These are phyloP conservation scores for Mucor circinelloides DNA, from an alignment of 371 early-diverging fungal species.

Conservation along the genomic window DNA sequence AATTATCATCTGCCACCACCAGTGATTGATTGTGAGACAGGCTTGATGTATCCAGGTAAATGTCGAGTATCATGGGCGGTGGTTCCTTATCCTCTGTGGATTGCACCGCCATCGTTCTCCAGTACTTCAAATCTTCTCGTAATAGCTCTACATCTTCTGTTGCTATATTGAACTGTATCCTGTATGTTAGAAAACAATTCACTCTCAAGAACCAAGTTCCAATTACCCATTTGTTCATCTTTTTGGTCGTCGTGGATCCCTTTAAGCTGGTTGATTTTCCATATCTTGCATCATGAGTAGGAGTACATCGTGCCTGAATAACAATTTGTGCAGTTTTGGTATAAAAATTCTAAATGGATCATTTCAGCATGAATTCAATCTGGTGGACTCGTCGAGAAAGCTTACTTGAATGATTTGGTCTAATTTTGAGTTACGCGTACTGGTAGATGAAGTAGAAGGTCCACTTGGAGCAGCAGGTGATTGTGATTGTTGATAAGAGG, in stretches of 20 bases:
- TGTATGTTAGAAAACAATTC: too few relatives aligned
- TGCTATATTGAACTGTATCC: constrained; percentile 80
- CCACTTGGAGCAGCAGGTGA: constrained; percentile 7
- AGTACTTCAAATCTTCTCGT: constrained; percentile 72
- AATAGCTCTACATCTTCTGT: constrained; percentile 74
- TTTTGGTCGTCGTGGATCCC: constrained; percentile 19
- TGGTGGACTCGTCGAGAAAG: neutral
- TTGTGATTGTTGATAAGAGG: constrained; percentile 5
- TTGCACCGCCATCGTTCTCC: constrained; percentile 58
- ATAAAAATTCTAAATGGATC: constrained; percentile 54
- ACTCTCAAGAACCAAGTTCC: too few relatives aligned
- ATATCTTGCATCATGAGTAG: constrained; percentile 65
- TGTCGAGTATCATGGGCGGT: constrained; percentile 76
- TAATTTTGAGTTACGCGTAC: constrained; percentile 36
- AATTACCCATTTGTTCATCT: constrained; percentile 31
- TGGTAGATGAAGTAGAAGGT: constrained; percentile 18
- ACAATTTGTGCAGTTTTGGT: constrained; percentile 66
- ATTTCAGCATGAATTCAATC: neutral
- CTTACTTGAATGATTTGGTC: constrained; percentile 46
- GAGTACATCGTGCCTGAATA: constrained; percentile 61
- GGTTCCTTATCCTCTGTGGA: constrained; percentile 28
- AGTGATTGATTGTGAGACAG: constrained; percentile 23
- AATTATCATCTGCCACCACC: constrained; percentile 25
- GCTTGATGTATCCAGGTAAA: constrained; percentile 72
- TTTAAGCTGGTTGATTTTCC: constrained; percentile 32